These are phyloP conservation scores for Pseudogymnoascus sp. DNA, from an alignment of 2,329 filamentous ascomycete genomes.

Conservation along the genomic window DNA sequence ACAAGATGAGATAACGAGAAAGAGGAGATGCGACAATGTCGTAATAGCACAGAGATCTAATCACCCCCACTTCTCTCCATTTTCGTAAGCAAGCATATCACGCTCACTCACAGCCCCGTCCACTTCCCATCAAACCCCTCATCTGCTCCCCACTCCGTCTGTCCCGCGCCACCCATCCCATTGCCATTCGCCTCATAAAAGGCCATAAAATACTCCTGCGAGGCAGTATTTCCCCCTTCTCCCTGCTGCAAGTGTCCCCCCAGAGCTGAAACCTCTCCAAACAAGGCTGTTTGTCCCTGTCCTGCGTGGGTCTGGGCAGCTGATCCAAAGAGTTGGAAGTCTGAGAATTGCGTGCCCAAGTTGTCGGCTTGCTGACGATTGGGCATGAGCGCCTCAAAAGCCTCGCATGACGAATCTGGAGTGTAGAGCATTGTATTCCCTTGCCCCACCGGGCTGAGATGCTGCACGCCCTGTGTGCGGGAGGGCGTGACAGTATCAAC, in stretches of 20 bases:
- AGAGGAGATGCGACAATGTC: neutral
- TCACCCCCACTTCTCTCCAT: neutral
- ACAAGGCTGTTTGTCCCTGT: neutral
- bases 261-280: neutral
- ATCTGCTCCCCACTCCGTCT: neutral
- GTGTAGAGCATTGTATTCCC: constrained; percentile 62
- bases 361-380: neutral
- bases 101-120: neutral
- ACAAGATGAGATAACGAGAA: neutral
- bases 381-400: constrained; percentile 43
- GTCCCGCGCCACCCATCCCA: neutral
- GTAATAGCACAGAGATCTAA: constrained; percentile 6
- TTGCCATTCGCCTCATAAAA: neutral
- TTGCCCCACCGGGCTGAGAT: constrained; percentile 63
- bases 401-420: constrained; percentile 50
- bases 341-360: neutral
- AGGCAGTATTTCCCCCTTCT: neutral
- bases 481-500: neutral
- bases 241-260: neutral
- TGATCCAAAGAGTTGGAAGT: neutral
- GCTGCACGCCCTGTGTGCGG: constrained; percentile 31
- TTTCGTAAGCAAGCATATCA: neutral
- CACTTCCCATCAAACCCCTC: constrained; percentile 1
- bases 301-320: neutral
- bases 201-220: neutral